These are phyloP conservation scores for Debaryomyces psychrophilus DNA, from an alignment of 1,139 yeast species.

Conservation along the genomic window DNA sequence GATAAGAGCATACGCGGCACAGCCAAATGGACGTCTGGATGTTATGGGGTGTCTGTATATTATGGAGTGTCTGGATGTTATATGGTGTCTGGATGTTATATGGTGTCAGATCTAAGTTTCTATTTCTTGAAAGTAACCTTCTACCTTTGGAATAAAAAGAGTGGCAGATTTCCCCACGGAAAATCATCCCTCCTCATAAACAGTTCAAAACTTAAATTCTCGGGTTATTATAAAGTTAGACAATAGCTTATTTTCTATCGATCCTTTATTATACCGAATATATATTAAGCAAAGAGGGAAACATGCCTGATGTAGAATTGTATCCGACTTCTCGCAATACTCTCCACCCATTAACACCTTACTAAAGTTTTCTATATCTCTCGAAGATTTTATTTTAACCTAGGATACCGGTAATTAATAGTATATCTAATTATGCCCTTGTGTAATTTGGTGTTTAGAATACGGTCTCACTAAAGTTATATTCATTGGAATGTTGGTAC, in stretches of 20 bases:
- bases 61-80: too few species aligned
- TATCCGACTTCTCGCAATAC: background rate
- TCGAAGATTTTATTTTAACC: background rate
- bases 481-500: background rate
- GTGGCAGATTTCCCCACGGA: background rate
- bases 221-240: background rate
- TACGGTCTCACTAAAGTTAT: background rate
- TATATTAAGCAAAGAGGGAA: background rate
- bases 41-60: too few species aligned
- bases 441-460: background rate
- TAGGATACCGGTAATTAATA: background rate
- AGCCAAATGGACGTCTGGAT: conserved; percentile 1
- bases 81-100: too few species aligned
- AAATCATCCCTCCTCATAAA: background rate
- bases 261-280: background rate
- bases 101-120: background rate
- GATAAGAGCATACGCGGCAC: background rate
- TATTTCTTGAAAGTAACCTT: background rate
- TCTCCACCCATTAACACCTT: background rate
- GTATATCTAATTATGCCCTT: background rate
- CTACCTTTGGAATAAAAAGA: background rate
- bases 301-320: background rate
- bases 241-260: background rate
- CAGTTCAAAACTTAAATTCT: background rate
- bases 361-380: background rate